Evolutionary conservation across 225 moss, liverwort and hornwort species (phyloP).

Genomic region (Neckera pumila): DNA sequence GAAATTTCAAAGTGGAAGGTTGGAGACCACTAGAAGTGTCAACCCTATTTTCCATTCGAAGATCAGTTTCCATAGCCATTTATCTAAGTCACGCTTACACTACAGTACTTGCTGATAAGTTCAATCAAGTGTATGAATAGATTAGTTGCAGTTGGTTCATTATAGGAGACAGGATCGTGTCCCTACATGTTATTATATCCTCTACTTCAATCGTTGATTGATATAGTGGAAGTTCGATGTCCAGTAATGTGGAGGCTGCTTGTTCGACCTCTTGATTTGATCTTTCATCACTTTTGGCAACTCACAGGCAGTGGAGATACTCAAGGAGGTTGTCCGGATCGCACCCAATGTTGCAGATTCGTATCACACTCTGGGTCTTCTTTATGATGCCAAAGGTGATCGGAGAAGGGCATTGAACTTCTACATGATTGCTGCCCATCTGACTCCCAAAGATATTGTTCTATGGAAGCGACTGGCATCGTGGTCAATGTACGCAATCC

Average conservation of each 20-base stretch:
- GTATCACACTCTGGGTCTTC: slow-evolving; percentile 89
- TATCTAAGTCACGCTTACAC: background rate
- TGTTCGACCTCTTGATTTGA: background rate
- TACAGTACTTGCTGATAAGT: background rate
- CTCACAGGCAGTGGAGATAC: slow-evolving; percentile 72
- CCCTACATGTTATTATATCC: background rate
- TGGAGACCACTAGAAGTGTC: background rate
- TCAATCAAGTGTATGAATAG: background rate
- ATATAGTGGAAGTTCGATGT: background rate
- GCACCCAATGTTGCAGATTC: slow-evolving; percentile 96
- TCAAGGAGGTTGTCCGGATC: slow-evolving; percentile 92
- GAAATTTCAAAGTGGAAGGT: background rate
- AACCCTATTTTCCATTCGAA: background rate
- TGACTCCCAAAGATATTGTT: slow-evolving; percentile 91
- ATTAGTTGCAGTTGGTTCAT: background rate
- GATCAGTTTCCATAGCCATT: background rate
- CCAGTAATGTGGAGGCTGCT: background rate
- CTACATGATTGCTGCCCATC: slow-evolving; percentile 98
- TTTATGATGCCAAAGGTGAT: slow-evolving; percentile 95
- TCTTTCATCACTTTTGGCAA: background rate
- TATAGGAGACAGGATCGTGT: background rate
- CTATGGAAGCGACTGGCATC: slow-evolving; percentile 97
- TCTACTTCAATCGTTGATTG: background rate
- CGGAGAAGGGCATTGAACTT: slow-evolving; percentile 93
- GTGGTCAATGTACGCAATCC: slow-evolving; percentile 77